Percentiles rank a stretch among this genome's conserved stretches.
These are phyloP conservation scores for Periglandula ipomoeae DNA, from an alignment of 2,329 filamentous ascomycete species.

Conservation along the genomic window DNA sequence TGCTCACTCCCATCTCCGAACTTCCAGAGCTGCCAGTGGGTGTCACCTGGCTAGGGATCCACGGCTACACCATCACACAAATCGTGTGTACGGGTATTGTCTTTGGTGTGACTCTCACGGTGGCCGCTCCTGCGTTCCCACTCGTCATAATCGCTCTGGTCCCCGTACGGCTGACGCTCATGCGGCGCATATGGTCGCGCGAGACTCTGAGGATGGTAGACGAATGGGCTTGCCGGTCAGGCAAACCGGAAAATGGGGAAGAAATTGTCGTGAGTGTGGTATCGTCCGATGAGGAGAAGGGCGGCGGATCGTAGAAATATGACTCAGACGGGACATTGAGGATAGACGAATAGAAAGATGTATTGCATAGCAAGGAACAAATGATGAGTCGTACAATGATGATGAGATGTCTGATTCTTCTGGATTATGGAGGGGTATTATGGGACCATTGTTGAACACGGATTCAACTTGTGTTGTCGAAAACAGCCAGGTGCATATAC, in stretches of 20 bases:
- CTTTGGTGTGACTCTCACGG: conserved; percentile 54
- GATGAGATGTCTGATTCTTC: too few species aligned
- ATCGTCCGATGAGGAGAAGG: too few species aligned
- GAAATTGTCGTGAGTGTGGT: too few species aligned
- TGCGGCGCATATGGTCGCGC: conserved; percentile 50
- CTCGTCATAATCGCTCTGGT: conserved; percentile 56
- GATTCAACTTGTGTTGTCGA: too few species aligned
- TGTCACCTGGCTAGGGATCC: conserved; percentile 43
- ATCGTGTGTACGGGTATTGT: conserved; percentile 48
- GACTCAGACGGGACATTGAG: too few species aligned
- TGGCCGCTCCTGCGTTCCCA: conserved; percentile 54
- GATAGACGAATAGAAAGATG: too few species aligned
- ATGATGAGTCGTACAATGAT: too few species aligned
- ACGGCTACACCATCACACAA: conserved; percentile 49
- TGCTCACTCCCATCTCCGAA: conserved; percentile 43
- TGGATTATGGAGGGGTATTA: too few species aligned
- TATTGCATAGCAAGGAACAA: too few species aligned
- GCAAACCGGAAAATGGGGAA: conserved; percentile 43
- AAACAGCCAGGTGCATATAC: too few species aligned
- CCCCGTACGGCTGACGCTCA: conserved; percentile 48
- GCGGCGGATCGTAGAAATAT: too few species aligned
- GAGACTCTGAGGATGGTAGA: conserved; percentile 43
- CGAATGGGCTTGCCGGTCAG: conserved; percentile 40
- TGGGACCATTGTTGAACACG: too few species aligned
- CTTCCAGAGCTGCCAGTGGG: conserved; percentile 36